Evolutionary conservation across 2,329 filamentous ascomycete species (phyloP), one percentile per base, ranked within the genome.

Genomic region (Emergomyces africanus): DNA sequence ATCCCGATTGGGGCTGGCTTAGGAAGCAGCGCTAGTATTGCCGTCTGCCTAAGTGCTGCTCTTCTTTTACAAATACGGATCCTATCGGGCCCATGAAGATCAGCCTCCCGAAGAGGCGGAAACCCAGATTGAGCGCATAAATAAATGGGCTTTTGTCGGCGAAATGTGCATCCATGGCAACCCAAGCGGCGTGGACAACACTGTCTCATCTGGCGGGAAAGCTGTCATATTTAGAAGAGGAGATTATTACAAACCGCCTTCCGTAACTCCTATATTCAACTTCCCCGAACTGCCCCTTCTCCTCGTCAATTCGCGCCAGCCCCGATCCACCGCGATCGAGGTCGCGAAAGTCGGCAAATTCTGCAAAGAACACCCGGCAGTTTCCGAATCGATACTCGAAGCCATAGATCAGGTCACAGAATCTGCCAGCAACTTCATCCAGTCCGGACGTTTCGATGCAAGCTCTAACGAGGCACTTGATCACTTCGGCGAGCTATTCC

Each of bases 101-200:
- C 92, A 97, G 72, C 89, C 90, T 3, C 75, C 84, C 0, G 85
- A 90, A 58, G 94, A 99, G 75, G 89, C 89, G n/a, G 85, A 88
- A 61, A 75, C 90, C 49, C 92, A 99, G 71, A 82, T 97, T 35
- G 91, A 97, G 75, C 85, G 92, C 63, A 96, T 99, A 75, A 99
- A 99, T 73, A 83, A 88, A 62, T 99, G 95, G 94, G 91, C 94
- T 0, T 97, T 96, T 72, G 94, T 99, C 0, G 88, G 88, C 28
- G 94, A 99, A 72, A 88, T 97, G 84, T 94, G 90, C 74, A 96
- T 97, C 63, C 94, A 99, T 70, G 94, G 92, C 42, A 97, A 95
- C 69, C 94, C 94, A 0, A 96, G 90, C 0, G 94, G 94, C 0
- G 89, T 99, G 49, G 94, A 99, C 75, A 99, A 99, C 73, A 99